Evolutionary conservation across 805 yeast species (phyloP).

Genomic region (Saccharomycopsis fermentans): DNA sequence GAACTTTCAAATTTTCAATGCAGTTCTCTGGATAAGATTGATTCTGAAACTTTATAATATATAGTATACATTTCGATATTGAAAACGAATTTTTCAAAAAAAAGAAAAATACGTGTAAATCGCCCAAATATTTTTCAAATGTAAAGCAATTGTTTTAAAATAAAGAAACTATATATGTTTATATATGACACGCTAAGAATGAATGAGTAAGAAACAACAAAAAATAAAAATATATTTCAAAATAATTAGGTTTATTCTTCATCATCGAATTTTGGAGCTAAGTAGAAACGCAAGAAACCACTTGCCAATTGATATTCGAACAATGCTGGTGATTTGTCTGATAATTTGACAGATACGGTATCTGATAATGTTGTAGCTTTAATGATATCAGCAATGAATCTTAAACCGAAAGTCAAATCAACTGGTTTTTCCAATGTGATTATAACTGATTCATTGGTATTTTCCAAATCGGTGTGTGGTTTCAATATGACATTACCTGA

Average conservation of each 20-base stretch:
- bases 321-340: conserved; percentile 87
- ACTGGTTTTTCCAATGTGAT: conserved; percentile 82
- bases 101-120: no score
- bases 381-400: conserved; percentile 82
- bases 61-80: not conserved
- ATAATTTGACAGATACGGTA: conserved; percentile 72
- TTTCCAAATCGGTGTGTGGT: conserved; percentile 73
- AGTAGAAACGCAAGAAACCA: conserved; percentile 89
- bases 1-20: conserved; percentile 15
- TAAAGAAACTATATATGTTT: not conserved
- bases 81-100: not conserved
- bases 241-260: conserved; percentile 31
- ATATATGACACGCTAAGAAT: not conserved
- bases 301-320: conserved; percentile 86
- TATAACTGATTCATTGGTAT: conserved; percentile 62
- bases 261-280: conserved; percentile 96
- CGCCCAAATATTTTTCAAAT: not conserved
- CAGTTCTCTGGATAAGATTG: not conserved
- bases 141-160: not conserved
- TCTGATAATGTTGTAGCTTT: conserved; percentile 77
- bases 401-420: conserved; percentile 80
- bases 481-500: conserved; percentile 78
- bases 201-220: not conserved
- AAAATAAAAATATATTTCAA: not conserved
- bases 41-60: no score